A percentile compares a stretch with the other conserved stretches of the same genome.
Conservation (phyloP, 331 rosid species). For the Phaseolus coccineus region DNA sequence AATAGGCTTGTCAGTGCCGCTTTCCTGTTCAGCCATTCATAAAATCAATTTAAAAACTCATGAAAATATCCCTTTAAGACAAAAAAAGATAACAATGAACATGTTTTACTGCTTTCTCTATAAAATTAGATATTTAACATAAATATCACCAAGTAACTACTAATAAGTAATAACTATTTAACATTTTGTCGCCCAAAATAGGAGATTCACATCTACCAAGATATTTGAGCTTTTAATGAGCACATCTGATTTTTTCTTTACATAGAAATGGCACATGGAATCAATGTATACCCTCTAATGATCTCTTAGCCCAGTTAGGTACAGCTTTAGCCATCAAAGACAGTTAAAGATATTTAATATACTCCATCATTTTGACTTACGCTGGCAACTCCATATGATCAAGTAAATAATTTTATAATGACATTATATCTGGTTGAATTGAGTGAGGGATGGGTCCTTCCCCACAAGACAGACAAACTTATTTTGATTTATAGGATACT, state of each 20-base stretch:
- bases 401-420: background rate
- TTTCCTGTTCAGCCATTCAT: slow-evolving; percentile 67
- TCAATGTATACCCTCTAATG: background rate
- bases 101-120: slow-evolving; percentile 2
- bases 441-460: background rate
- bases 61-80: slow-evolving; percentile 3
- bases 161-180: background rate
- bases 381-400: background rate
- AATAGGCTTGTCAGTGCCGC: slow-evolving; percentile 94
- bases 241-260: background rate
- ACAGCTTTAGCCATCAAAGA: background rate
- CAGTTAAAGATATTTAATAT: background rate
- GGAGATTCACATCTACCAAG: background rate
- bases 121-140: background rate
- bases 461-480: slow-evolving; percentile 16
- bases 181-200: background rate
- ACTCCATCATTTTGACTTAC: background rate
- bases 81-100: slow-evolving; percentile 9
- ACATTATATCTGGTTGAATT: background rate
- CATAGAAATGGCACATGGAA: background rate
- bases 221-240: background rate
- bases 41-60: slow-evolving; percentile 30
- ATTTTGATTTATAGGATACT: background rate
- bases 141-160: background rate
- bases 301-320: background rate